Evolutionary conservation across 2,329 filamentous ascomycete species (phyloP), one percentile per base, ranked within the genome.

Genomic region (Chalaropsis ovoidea): DNA sequence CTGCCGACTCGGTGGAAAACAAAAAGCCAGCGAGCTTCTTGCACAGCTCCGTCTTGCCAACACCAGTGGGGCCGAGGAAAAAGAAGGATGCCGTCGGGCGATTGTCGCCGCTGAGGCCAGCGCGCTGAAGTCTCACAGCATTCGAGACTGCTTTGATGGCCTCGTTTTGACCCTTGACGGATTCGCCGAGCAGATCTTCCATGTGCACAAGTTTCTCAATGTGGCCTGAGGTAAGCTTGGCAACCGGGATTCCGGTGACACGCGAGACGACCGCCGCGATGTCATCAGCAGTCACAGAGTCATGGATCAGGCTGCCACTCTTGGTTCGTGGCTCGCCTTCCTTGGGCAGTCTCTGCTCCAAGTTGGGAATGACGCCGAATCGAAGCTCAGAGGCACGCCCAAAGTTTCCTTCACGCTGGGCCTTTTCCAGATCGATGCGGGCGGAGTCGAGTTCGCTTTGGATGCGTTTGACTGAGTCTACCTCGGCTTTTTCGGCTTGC

Each of bases 1-100:
- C 90, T 2, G 94, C 93, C 35, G 86, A 85, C 71, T 96, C 90
- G 1, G 90, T 96, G 0, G 89, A 94, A 77, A 97, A 99, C 45
- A 99, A 80, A 77, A 96, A 97, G 67, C 82, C 83, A 1, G 94
- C 94, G 71, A 99, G 86, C 74, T 95, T 93, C 80, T 97, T 97
- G 81, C 92, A 96, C 0, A 97, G 84, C 73, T 97, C 92, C 2
- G 94, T 99, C 79, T 97, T 99, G 66, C 94, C 94, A 19, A 96
- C 93, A 72, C 94, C 94, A 0, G 94, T 97, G 4, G 94, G 94
- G 0, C 94, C 94, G 2, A 97, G 82, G 82, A 97, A 96, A 87
- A 97, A 96, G 78, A 97, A 96, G 0, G 89, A 95, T 0, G 93
- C 94, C 5, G 96, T 81, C 0, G 94, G 94, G 0, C 91, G 82